These are phyloP conservation scores for Pseudogymnoascus sp. DNA, from an alignment of 2,329 filamentous ascomycete genomes.

Conservation along the genomic window DNA sequence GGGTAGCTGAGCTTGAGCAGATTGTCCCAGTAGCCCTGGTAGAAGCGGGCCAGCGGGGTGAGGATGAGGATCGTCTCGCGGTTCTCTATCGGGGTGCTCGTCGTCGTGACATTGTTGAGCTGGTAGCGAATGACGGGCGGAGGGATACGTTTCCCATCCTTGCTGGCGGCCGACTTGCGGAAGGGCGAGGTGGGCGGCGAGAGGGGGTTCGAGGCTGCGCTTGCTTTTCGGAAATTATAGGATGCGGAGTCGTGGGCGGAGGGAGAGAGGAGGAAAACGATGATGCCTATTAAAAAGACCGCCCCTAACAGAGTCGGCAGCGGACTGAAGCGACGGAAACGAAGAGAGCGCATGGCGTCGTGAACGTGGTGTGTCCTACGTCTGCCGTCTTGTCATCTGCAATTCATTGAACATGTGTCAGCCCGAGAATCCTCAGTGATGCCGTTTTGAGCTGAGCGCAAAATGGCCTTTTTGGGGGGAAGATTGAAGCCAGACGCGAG, in stretches of 20 bases:
- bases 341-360: constrained; percentile 49
- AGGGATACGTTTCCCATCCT: constrained; percentile 47
- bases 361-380: constrained; percentile 4
- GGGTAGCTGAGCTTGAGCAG: constrained; percentile 76
- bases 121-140: constrained; percentile 89
- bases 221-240: constrained; percentile 40
- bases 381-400: background rate
- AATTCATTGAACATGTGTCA: background rate
- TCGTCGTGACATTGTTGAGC: constrained; percentile 88
- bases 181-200: constrained; percentile 69
- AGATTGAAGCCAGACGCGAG: background rate
- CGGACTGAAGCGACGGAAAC: constrained; percentile 73
- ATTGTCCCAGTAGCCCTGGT: constrained; percentile 93
- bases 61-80: constrained; percentile 82
- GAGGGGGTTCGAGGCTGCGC: constrained; percentile 58
- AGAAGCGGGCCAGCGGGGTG: constrained; percentile 88
- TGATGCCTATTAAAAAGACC: constrained; percentile 63
- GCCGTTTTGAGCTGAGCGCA: background rate
- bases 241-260: constrained; percentile 40
- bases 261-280: constrained; percentile 52
- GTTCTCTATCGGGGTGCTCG: constrained; percentile 65
- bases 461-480: background rate
- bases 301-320: constrained; percentile 65
- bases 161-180: constrained; percentile 53
- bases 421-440: background rate